Base-by-base conservation (phyloP, 2,329 filamentous ascomycete genomes). In the Periconia sp. region DNA sequence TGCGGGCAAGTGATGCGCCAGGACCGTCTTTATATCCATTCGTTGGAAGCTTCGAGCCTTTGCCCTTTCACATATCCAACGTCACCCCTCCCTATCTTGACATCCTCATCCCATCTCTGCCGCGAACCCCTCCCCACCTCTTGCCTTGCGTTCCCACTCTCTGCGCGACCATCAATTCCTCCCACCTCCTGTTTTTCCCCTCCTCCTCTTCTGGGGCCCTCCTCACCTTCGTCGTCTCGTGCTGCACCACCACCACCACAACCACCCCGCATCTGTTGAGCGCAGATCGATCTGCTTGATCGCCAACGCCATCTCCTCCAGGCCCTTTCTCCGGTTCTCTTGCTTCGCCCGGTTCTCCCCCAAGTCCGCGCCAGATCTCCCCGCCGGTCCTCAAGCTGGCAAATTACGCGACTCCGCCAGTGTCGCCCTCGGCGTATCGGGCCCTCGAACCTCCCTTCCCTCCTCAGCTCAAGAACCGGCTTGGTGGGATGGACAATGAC, bases 401-500 rank as follows among this genome's bases (percentile, higher is more conserved):
- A 78, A 78, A 81, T 66, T 84, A 85, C 79, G 80, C 81, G 68
- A 82, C 80, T 65, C 81, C 81, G 74, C 81, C 82, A 78, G 78
- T 84, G 74, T 84, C 85, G 79, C 85, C 85, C 79, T 82, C 81
- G 79, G 82, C 82, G 78, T 82, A 84, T 79, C 83, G 82, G 80
- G 74, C 70, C 67, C 74, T 74, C 72, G 84, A 83, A 80, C 80
- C 82, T 76, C 79, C 79, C 76, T 76, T 81, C 76, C 79, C 77
- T 76, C 77, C 79, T 74, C 77, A 78, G 75, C 73, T 76, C 69
- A 75, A 43, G 76, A 76, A 80, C 74, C 74, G 77, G 73, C 76
- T 78, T 69, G 73, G 79, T 79, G 86, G 85, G 72, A 94, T 94
- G 90, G 90, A 93, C 77, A 85, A 87, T 79, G 84, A 84, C 76